Conservation (phyloP, 2,329 filamentous ascomycete species). For the Emericellopsis cladophorae region DNA sequence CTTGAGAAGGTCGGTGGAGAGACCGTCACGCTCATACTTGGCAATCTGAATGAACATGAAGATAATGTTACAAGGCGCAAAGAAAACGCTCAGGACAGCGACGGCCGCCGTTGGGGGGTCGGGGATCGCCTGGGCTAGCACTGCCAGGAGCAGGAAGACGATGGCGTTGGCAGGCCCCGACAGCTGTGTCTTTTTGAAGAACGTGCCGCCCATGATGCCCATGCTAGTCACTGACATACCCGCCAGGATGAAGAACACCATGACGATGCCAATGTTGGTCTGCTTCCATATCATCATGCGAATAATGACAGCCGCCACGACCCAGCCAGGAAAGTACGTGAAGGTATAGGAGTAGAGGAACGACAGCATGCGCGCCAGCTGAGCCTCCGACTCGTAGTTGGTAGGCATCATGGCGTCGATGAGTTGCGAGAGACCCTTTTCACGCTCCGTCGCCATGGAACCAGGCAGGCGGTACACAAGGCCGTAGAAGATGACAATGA, state of each 20-base stretch:
- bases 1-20: constrained; percentile 44
- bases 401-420: constrained; percentile 67
- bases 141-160: constrained; percentile 56
- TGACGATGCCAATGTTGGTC: constrained; percentile 47
- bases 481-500: constrained; percentile 68
- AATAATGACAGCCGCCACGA: constrained; percentile 24
- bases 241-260: constrained; percentile 59
- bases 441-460: constrained; percentile 72
- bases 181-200: constrained; percentile 72
- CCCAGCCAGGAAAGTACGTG: constrained; percentile 39
- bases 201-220: constrained; percentile 61
- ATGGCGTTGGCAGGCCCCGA: constrained; percentile 67
- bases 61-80: constrained; percentile 73
- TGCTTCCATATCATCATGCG: constrained; percentile 16
- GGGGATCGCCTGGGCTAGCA: constrained; percentile 62
- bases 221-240: constrained; percentile 63
- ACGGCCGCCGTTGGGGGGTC: constrained; percentile 48
- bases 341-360: constrained; percentile 57
- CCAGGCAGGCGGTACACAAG: constrained; percentile 81
- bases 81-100: constrained; percentile 57
- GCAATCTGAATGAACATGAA: constrained; percentile 63
- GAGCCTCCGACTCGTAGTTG: constrained; percentile 35
- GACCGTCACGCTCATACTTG: constrained; percentile 51
- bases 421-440: constrained; percentile 76
- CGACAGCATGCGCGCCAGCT: constrained; percentile 30